Base-by-base conservation (phyloP, 148 eudicot genomes). In the Suaeda aralocaspica region DNA sequence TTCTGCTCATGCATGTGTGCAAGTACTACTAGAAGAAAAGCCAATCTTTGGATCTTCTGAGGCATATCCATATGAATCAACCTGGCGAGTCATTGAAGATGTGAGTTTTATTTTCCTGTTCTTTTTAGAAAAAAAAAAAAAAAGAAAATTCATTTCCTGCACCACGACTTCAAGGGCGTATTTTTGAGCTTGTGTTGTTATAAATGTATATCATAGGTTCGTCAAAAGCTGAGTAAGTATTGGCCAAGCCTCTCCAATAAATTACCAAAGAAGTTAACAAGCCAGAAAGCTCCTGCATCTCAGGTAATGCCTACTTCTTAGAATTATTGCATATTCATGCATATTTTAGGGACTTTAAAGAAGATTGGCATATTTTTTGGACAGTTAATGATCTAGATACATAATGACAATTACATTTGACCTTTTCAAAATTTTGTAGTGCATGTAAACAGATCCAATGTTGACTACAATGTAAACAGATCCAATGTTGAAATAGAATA, bases 11-110 rank as follows among this genome's bases (percentile, higher is more conserved):
- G 93, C 97, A 57, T 95, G 99, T 85, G 89, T 91, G 58, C 83
- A 91, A 78, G 92, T 88, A 22, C 82, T 95, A 80, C 76, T 91
- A 49, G 89, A 91, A 25, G 87, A 82, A 66, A 82, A 85, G 72
- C 87, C 91, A 31, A 73, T 89, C 33, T 51, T 33, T 72, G 92
- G 87, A 62, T 83, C 84, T 69, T 84, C 83, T 13, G 85, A 86
- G 82, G 92, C 80, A 69, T 80, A 84, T 84, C 96, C 99, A 42
- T 95, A 87, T 69, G 94, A 86, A 75, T 86, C 99, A 45, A 87
- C 99, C 24, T 95, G 97, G 99, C 90, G 88, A 53, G 88, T 87
- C 66, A 95, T 95, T 70, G 76, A 85, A 76, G 73, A 79, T 78
- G 99, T 95, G 77, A 74, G 72, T 33, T 71, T 41, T 67, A 50